A percentile compares a stretch with the other conserved stretches of the same genome.
Evolutionary conservation across 768 basidiomycete species (phyloP).

Genomic region (Lactifluus volemus): DNA sequence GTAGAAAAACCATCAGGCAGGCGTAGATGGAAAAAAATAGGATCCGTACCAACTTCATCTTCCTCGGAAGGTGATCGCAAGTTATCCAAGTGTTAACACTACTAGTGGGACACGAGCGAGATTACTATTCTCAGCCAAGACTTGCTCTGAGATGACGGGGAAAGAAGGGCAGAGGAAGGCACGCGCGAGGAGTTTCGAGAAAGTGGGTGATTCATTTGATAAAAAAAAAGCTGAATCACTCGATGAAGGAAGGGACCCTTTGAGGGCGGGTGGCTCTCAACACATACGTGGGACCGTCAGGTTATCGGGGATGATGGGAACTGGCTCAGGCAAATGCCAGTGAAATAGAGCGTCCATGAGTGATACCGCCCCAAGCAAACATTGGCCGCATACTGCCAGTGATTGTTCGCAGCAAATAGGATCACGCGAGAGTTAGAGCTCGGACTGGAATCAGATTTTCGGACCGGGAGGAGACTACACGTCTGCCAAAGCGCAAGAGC

Average conservation of each 20-base stretch:
- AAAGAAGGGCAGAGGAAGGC: no score
- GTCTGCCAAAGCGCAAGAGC: no score
- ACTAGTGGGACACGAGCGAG: no score
- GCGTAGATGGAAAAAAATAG: not conserved
- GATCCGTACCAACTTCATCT: conserved; percentile 41
- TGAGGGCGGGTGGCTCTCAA: conserved; percentile 38
- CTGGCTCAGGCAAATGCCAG: conserved; percentile 20
- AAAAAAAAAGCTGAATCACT: conserved; percentile 20
- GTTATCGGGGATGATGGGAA: conserved; percentile 48
- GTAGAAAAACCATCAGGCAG: conserved; percentile 24
- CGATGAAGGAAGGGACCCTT: conserved; percentile 47
- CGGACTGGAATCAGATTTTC: no score
- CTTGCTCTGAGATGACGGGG: not conserved
- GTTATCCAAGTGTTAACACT: not conserved
- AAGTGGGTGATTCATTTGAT: no score
- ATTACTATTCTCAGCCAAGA: not conserved
- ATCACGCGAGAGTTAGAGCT: no score
- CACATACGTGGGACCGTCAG: conserved; percentile 52
- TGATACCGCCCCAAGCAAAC: not conserved
- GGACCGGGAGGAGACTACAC: no score
- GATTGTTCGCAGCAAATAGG: no score
- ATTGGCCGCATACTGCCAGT: not conserved
- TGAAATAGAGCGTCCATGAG: not conserved
- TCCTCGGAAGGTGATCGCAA: conserved; percentile 29
- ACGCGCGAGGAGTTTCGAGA: no score